These are phyloP conservation scores for Cladosporium sp. DNA, from an alignment of 2,329 filamentous ascomycete species.

Conservation along the genomic window DNA sequence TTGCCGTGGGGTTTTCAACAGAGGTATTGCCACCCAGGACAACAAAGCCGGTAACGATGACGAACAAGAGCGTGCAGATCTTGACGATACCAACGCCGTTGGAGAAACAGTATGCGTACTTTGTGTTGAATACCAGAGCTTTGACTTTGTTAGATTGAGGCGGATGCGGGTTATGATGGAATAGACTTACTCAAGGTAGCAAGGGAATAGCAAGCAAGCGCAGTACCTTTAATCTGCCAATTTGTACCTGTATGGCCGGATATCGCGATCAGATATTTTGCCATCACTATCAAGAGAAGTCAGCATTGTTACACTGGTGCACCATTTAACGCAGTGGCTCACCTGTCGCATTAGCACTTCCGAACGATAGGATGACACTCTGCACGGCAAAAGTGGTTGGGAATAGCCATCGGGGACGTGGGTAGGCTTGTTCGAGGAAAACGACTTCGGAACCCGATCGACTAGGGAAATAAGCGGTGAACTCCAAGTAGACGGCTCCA, in stretches of 20 bases:
- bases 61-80: conserved; percentile 62
- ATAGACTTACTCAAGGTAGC: conserved; percentile 41
- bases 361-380: conserved; percentile 64
- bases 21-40: conserved; percentile 59
- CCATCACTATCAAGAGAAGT: conserved; percentile 41
- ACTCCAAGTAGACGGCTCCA: conserved; percentile 60
- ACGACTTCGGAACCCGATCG: conserved; percentile 63
- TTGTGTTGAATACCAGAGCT: conserved; percentile 10
- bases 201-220: conserved; percentile 62
- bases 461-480: conserved; percentile 65
- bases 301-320: not conserved
- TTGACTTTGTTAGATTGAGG: not conserved
- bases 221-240: conserved; percentile 68
- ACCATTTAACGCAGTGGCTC: not conserved
- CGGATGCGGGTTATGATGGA: too few relatives aligned
- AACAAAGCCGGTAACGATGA: conserved; percentile 56
- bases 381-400: conserved; percentile 65
- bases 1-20: conserved; percentile 52
- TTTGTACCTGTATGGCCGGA: conserved; percentile 50
- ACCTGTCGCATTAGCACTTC: conserved; percentile 62
- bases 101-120: conserved; percentile 15
- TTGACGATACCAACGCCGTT: conserved; percentile 57
- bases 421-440: conserved; percentile 68
- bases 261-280: conserved; percentile 63
- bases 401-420: conserved; percentile 63